Evolutionary conservation across 2,329 filamentous ascomycete genomes (phyloP), one percentile per base, ranked within the genome.

Genomic region (Xylariomycetidae sp.): DNA sequence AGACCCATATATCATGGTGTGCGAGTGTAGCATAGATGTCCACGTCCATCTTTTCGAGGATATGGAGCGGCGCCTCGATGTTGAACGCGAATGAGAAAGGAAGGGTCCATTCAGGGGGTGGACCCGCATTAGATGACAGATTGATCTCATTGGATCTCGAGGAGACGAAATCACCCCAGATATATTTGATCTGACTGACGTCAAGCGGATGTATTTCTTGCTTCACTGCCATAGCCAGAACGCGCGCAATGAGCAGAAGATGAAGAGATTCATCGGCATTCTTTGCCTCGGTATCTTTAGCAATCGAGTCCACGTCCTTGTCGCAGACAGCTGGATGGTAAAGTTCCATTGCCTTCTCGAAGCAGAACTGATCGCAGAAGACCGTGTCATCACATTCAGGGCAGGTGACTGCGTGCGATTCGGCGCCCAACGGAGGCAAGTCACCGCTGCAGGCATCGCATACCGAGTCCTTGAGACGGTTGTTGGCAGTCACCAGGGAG

Each of bases 401-500:
- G 43, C 79, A 83, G 43, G 59, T 68, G 23, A 79, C 65, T 12
- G 67, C 72, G 34, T 53, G 60, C 31, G 52, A 64, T 7, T 71
- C 58, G 31, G 58, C 57, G 18, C 63, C 64, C 17, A 85, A 62
- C 0, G 71, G 69, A 1, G 84, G 85, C 5, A 93, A 70, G 16
- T 77, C 75, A 6, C 74, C 70, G 49, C 87, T 87, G 58, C 90
- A 96, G 10, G 88, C 88, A 58, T 96, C 90, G 59, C 90, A 96
- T 19, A 90, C 73, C 4, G 83, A 72, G 42, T 94, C 88, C 54
- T 93, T 87, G 10, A 92, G 73, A 19, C 87, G 79, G 54, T 92
- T 92, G 48, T 90, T 92, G 28, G 86, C 89, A 2, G 89, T 95
- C 25, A 98, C 66, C 6, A 95, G 72, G 7, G 88, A 92, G 40